Percentiles rank a stretch among this genome's conserved stretches.
Conservation (phyloP, 2,329 filamentous ascomycete species). For the Stagonosporopsis vannaccii region DNA sequence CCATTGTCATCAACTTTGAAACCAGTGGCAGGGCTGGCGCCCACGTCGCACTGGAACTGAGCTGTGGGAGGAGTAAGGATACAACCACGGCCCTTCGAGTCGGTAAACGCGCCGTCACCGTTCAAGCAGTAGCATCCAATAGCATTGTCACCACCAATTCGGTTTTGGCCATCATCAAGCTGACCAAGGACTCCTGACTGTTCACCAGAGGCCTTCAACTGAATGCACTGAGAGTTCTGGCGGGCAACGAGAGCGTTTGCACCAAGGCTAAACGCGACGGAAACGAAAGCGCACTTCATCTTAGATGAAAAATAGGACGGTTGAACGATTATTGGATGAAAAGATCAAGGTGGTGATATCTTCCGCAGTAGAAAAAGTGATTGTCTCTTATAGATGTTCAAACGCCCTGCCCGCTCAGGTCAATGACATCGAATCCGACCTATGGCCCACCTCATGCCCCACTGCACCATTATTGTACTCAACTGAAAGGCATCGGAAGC, state of each 20-base stretch:
- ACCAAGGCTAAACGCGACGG: constrained; percentile 30
- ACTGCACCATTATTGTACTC: background rate
- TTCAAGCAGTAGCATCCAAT: constrained; percentile 63
- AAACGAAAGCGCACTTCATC: constrained; percentile 35
- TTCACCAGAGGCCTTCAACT: constrained; percentile 35
- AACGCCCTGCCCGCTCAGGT: background rate
- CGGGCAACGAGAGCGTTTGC: constrained; percentile 34
- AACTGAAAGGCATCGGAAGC: constrained; percentile 9
- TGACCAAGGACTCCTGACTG: constrained; percentile 63
- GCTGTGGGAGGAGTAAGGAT: constrained; percentile 67
- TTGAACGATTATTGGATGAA: constrained; percentile 7
- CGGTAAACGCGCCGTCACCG: constrained; percentile 57
- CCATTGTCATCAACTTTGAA: constrained; percentile 65
- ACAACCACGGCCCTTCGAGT: constrained; percentile 65
- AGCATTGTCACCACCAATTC: constrained; percentile 60
- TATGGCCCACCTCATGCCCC: background rate
- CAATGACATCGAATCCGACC: constrained; percentile 16
- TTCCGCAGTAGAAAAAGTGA: background rate
- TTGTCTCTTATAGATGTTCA: background rate
- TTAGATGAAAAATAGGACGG: constrained; percentile 4
- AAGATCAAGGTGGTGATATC: background rate
- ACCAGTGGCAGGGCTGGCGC: constrained; percentile 57
- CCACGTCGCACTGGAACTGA: constrained; percentile 68
- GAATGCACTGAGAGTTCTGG: constrained; percentile 26
- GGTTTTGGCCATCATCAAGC: constrained; percentile 67